Conservation (phyloP, 2,329 filamentous ascomycete genomes). For the Verticillium albo-atrum region DNA sequence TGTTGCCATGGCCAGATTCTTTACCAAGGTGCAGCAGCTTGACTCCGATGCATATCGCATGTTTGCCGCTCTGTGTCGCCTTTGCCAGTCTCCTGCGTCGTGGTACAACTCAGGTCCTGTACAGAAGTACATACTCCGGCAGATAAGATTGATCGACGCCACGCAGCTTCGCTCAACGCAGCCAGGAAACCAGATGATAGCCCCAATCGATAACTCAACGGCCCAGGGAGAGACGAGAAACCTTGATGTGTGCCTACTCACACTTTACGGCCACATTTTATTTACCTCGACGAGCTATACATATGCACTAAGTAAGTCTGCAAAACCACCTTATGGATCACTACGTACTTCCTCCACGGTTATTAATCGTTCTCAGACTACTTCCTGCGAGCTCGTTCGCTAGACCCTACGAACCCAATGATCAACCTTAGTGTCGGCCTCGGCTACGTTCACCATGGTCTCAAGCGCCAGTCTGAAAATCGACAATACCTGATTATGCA, state of each 20-base stretch:
- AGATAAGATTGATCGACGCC: slow-evolving; percentile 85
- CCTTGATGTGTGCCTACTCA: slow-evolving; percentile 76
- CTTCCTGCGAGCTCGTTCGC: slow-evolving; percentile 71
- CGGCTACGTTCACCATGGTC: slow-evolving; percentile 80
- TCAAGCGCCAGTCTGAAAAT: slow-evolving; percentile 88
- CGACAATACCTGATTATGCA: slow-evolving; percentile 84
- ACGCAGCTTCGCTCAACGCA: slow-evolving; percentile 21
- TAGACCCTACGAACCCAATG: slow-evolving; percentile 72
- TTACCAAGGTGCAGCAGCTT: slow-evolving; percentile 78
- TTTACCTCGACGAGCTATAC: slow-evolving; percentile 79
- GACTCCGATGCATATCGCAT: slow-evolving; percentile 80
- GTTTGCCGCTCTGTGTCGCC: slow-evolving; percentile 71
- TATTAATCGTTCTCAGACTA: no score
- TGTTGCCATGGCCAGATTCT: slow-evolving; percentile 69
- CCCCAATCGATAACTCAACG: slow-evolving; percentile 16
- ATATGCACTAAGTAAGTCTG: slow-evolving; percentile 66
- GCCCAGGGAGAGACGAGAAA: slow-evolving; percentile 32
- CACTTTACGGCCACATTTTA: slow-evolving; percentile 86
- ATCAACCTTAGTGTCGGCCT: slow-evolving; percentile 79
- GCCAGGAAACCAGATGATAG: slow-evolving; percentile 22
- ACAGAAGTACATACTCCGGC: slow-evolving; percentile 87
- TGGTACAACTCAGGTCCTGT: slow-evolving; percentile 78
- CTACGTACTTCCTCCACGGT: no score
- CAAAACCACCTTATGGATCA: no score
- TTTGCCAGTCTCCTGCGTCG: slow-evolving; percentile 67